Base-by-base conservation (phyloP, 306 rosid genomes). In the Castanospermum australe region DNA sequence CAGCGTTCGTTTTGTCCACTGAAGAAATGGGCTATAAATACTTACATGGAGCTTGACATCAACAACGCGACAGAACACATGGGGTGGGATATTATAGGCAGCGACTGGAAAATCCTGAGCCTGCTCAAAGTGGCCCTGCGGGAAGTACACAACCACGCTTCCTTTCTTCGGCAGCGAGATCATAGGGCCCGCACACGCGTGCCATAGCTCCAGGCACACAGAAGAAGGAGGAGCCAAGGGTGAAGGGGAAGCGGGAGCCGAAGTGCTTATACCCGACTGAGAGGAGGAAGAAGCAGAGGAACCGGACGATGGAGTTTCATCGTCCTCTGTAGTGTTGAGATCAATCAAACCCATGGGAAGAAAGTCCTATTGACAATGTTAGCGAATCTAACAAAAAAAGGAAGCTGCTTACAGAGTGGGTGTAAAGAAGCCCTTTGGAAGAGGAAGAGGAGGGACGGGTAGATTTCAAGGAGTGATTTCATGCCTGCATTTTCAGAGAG, bases 201-300 rank as follows among this genome's bases (percentile, higher is more conserved):
- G 99, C 99, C 98, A 96, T 2, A 96, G 91, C 84, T 96, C 98
- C 91, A 96, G 83, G 85, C 99, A 93, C 71, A 93, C 93, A 6
- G 99, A 82, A 36, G 84, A 9, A 60, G 84, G 36, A 41, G 84
- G 36, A 45, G 90, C 74, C 3, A 85, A 48, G 22, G 86, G 83
- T 8, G 79, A 15, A 65, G 71, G 77, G 24, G 78, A 48, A 48
- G 85, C 39, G 2, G 86, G 62, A 48, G 82, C 84, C 28, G 82
- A 84, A 75, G 77, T 71, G 56, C 81, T 85, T 55, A 85, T 71
- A 7, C 88, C 89, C 0, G 96, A 89, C 14, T 77, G 90, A 67
- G 88, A 83, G 22, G 93, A 82, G 3, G 91, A 63, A 44, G 93
- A 77, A 71, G 79, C 72, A 28, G 93, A 81, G 14, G 92, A 83